A percentile compares a stretch with the other conserved stretches of the same genome.
phyloP scores from a whole-genome alignment of 768 basidiomycete genomes.

The Megacollybia marginata region DNA sequence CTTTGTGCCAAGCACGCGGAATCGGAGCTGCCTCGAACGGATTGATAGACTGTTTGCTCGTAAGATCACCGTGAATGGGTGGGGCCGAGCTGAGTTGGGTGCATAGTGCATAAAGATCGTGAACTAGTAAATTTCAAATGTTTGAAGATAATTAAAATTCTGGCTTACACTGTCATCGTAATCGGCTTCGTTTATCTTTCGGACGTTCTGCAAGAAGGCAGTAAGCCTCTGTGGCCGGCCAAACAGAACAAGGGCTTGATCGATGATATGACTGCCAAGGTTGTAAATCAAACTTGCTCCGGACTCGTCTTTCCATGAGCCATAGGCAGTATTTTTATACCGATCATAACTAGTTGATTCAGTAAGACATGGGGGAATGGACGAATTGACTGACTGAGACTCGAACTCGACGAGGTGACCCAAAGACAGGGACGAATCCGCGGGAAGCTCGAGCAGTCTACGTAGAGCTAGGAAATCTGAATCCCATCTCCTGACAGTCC shows the following conservation, averaged over 20 bases:
- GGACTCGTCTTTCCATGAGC: constrained; percentile 74
- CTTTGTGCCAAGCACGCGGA: constrained; percentile 59
- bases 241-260: constrained; percentile 70
- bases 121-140: constrained; percentile 29
- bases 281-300: constrained; percentile 63
- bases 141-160: not conserved
- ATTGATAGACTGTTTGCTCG: constrained; percentile 67
- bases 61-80: constrained; percentile 60
- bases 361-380: not conserved
- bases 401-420: constrained; percentile 67
- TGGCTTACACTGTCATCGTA: constrained; percentile 59
- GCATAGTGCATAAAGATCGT: constrained; percentile 47
- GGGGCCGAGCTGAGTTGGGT: constrained; percentile 27
- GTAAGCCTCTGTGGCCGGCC: constrained; percentile 65
- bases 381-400: constrained; percentile 46
- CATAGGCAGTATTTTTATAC: constrained; percentile 55
- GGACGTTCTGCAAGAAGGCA: constrained; percentile 62
- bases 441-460: constrained; percentile 46
- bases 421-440: constrained; percentile 42
- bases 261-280: constrained; percentile 74
- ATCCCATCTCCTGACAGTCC: constrained; percentile 24
- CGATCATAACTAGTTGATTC: constrained; percentile 55
- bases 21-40: constrained; percentile 60
- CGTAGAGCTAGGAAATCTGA: constrained; percentile 67
- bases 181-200: constrained; percentile 54